Evolutionary conservation across 495 filamentous ascomycete species (phyloP).

Genomic region (Hyaloscypha finlandica): DNA sequence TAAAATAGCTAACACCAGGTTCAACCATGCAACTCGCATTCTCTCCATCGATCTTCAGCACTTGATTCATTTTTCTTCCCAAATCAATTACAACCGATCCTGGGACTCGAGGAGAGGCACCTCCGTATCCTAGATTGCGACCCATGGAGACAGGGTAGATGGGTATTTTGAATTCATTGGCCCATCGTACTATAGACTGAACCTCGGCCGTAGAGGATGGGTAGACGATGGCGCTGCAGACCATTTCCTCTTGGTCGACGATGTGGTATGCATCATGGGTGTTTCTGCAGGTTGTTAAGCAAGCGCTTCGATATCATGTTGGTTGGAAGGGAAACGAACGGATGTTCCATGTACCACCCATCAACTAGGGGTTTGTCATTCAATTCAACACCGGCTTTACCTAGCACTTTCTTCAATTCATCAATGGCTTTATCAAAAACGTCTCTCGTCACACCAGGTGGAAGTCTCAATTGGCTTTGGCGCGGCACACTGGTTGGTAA

Average conservation of each 20-base stretch:
- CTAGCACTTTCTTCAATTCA: conserved; percentile 41
- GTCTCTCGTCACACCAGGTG: conserved; percentile 42
- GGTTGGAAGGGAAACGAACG: conserved; percentile 24
- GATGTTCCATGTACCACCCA: conserved; percentile 58
- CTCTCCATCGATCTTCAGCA: conserved; percentile 52
- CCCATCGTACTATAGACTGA: conserved; percentile 44
- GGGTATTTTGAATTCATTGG: conserved; percentile 50
- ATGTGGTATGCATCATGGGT: conserved; percentile 57
- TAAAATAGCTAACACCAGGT: conserved; percentile 57
- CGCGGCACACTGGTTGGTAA: conserved; percentile 37
- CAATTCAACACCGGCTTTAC: conserved; percentile 44
- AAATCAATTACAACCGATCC: conserved; percentile 56
- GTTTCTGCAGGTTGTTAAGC: conserved; percentile 32
- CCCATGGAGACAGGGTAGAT: conserved; percentile 57
- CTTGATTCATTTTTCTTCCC: conserved; percentile 52
- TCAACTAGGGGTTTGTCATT: conserved; percentile 49
- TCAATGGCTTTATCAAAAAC: conserved; percentile 42
- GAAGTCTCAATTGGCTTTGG: conserved; percentile 33
- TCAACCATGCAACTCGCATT: conserved; percentile 52
- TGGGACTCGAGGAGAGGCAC: conserved; percentile 51
- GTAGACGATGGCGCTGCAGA: conserved; percentile 52
- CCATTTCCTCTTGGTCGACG: conserved; percentile 52
- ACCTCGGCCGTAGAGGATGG: conserved; percentile 49
- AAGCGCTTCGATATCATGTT: neutral
- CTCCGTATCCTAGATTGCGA: conserved; percentile 56